Evolutionary conservation across 176 grass and related monocot genomes (phyloP).

Genomic region (Cymbopogon citratus): DNA sequence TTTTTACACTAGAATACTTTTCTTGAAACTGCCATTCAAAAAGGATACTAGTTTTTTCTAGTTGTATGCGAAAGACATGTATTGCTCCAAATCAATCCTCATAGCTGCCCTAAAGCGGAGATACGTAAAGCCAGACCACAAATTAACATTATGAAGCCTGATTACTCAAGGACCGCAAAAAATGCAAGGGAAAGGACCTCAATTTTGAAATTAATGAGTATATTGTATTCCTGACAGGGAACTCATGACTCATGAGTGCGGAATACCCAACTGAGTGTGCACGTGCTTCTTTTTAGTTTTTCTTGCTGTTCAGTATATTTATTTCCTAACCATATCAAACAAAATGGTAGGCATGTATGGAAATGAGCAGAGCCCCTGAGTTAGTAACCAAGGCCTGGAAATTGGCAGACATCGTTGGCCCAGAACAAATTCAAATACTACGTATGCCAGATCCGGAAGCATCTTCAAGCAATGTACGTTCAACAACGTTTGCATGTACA

Average conservation of each 20-base stretch:
- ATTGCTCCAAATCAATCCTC: too few species aligned
- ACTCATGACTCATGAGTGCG: background rate
- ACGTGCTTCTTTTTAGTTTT: background rate
- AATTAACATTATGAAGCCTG: too few species aligned
- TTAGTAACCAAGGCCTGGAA: conserved; percentile 26
- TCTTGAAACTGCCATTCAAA: too few species aligned
- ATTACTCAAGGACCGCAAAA: too few species aligned
- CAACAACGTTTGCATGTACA: background rate
- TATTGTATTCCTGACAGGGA: too few species aligned
- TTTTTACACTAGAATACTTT: too few species aligned
- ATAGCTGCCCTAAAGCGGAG: too few species aligned
- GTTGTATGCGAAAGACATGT: too few species aligned
- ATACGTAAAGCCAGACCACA: too few species aligned
- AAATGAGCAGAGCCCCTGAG: background rate
- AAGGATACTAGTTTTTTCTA: too few species aligned
- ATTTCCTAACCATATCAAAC: background rate
- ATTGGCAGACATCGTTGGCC: conserved; percentile 34
- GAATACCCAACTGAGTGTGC: background rate
- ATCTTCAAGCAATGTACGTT: conserved; percentile 48
- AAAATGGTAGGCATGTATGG: background rate
- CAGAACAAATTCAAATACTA: conserved; percentile 37
- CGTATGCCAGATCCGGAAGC: conserved; percentile 38
- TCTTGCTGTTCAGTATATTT: background rate
- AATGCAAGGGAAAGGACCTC: too few species aligned
- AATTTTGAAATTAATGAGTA: too few species aligned